phyloP scores from a whole-genome alignment of 768 basidiomycete species.

The Strobilomyces confusus region DNA sequence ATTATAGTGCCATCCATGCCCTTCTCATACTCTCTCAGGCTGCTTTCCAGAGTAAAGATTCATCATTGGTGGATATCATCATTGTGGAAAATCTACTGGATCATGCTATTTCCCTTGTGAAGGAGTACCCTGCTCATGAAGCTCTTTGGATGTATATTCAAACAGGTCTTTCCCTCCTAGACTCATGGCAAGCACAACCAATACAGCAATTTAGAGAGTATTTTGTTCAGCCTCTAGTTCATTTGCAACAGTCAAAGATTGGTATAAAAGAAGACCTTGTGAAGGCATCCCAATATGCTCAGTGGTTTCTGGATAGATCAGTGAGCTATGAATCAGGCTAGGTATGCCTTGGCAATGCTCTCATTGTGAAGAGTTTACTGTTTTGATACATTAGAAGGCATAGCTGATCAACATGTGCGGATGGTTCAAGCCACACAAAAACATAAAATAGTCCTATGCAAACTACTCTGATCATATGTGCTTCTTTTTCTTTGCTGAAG shows the following conservation, averaged over 20 bases:
- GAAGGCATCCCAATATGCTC: conserved; percentile 7
- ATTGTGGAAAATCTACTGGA: conserved; percentile 12
- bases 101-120: conserved; percentile 49
- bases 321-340: background rate
- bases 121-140: conserved; percentile 53
- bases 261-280: background rate
- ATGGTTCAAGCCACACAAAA: background rate
- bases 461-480: conserved; percentile 19
- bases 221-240: conserved; percentile 19
- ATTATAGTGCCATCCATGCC: conserved; percentile 62
- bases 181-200: background rate
- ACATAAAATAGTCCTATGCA: background rate
- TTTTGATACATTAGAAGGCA: too few species aligned
- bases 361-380: too few species aligned
- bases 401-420: too few species aligned
- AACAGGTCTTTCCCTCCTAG: conserved; percentile 1
- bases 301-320: conserved; percentile 7
- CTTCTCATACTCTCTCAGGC: conserved; percentile 37
- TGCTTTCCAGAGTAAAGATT: conserved; percentile 5
- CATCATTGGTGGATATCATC: conserved; percentile 1
- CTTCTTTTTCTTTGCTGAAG: conserved; percentile 34
- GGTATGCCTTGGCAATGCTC: background rate
- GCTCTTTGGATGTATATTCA: conserved; percentile 56
- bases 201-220: conserved; percentile 7
- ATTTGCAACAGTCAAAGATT: background rate